phyloP scores from a whole-genome alignment of 495 filamentous ascomycete genomes.

The Talaromyces ruber region DNA sequence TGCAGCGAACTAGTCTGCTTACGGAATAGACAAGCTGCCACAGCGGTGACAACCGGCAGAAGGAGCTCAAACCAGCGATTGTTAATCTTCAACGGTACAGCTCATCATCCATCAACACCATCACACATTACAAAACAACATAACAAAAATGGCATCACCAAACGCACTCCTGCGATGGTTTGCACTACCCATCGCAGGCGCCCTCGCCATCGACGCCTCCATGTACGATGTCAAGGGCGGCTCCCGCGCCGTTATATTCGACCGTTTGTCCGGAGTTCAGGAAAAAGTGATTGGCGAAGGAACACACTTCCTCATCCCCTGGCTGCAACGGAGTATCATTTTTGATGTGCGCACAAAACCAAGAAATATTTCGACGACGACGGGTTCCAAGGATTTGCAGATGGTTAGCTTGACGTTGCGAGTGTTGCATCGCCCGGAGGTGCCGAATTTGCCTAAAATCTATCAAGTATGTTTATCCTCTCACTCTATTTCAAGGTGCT shows the following conservation, averaged over 20 bases:
- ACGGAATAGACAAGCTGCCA: neutral
- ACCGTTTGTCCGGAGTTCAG: slow-evolving; percentile 84
- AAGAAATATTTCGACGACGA: slow-evolving; percentile 94
- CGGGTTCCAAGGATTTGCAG: slow-evolving; percentile 97
- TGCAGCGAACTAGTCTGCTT: neutral
- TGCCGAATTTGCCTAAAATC: slow-evolving; percentile 86
- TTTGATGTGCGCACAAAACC: slow-evolving; percentile 98
- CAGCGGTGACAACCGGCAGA: slow-evolving; percentile 4
- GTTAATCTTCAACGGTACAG: neutral
- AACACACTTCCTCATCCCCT: slow-evolving; percentile 93
- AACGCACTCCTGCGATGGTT: slow-evolving; percentile 22
- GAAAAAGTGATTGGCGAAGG: slow-evolving; percentile 90
- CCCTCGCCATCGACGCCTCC: slow-evolving; percentile 57
- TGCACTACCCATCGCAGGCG: slow-evolving; percentile 60
- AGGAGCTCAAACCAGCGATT: neutral
- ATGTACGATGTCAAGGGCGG: slow-evolving; percentile 97
- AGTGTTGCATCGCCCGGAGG: slow-evolving; percentile 91
- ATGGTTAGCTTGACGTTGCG: slow-evolving; percentile 98
- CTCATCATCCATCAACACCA: neutral
- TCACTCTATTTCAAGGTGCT: neutral
- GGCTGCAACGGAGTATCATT: slow-evolving; percentile 89
- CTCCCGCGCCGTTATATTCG: slow-evolving; percentile 94
- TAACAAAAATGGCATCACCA: slow-evolving; percentile 44
- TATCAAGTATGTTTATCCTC: slow-evolving; percentile 67
- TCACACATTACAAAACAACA: slow-evolving; percentile 23